Evolutionary conservation across 495 filamentous ascomycete genomes (phyloP), one percentile per base, ranked within the genome.

Genomic region (Umbilicaria muhlenbergii): DNA sequence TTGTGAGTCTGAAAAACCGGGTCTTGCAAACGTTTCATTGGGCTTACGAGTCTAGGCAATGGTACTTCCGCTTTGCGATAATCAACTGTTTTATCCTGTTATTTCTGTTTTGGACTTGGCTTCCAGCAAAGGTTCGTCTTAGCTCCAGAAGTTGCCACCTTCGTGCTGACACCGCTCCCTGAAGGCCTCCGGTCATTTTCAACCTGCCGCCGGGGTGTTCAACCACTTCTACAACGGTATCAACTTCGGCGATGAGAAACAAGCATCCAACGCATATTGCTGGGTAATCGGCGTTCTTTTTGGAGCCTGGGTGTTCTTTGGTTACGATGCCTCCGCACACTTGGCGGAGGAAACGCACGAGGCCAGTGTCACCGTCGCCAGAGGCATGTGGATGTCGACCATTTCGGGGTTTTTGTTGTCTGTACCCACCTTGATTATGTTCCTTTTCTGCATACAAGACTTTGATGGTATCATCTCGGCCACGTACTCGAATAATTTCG

Each of bases 261-360:
- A 56, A 38, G 53, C 51, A 12, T 46, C 41, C 5, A 50, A 56
- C 43, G 33, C 50, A 0, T 58, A 58, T 39, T 56, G 53, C 41
- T 54, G 55, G 53, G 40, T 54, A 5, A 48, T 58, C 3, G 47
- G 44, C 16, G 44, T 52, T 7, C 41, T 58, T 17, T 58, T 54
- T 43, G 50, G 50, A 21, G 19, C 19, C 19, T 21, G 19, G 19
- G 5, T 21, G 2, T 21, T 21, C 19, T 21, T 75, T 38, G 71
- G 71, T 35, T 75, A 73, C 39, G 71, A 75, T 52, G 71, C 71
- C 8, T 66, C 65, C 12, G 70, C 69, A 14, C 70, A 74, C 48
- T 66, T 74, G 42, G 67, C 68, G 0, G 71, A 75, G 48, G 71
- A 75, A 49, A 75, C 71, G 5, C 70, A 73, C 58, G 66, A 74